Conservation (phyloP, 2,329 filamentous ascomycete genomes). For the Periconia sp. region DNA sequence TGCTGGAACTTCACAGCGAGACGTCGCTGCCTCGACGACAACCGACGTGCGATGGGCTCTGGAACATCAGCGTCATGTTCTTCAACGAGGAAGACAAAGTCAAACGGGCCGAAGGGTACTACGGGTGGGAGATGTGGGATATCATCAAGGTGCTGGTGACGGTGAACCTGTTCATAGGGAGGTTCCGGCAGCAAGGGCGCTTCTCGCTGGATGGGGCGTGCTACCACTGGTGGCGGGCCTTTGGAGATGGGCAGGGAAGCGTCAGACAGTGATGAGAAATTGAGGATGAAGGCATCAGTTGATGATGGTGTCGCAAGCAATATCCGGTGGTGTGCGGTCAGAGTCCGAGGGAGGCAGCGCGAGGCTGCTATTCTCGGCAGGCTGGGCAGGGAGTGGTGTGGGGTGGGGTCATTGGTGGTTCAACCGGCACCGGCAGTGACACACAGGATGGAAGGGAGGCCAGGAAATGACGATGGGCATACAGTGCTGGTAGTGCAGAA, state of each 20-base stretch:
- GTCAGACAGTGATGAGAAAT: neutral
- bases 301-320: neutral
- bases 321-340: neutral
- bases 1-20: constrained; percentile 26
- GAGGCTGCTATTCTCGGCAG: neutral
- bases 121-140: constrained; percentile 21
- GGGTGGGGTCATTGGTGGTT: neutral
- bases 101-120: constrained; percentile 18
- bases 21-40: constrained; percentile 15
- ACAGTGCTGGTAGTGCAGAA: no score
- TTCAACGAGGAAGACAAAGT: constrained; percentile 5
- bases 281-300: neutral
- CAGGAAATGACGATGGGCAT: no score
- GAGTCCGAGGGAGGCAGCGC: neutral
- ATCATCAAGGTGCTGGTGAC: constrained; percentile 26
- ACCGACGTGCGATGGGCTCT: constrained; percentile 18
- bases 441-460: no score
- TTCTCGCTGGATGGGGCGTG: constrained; percentile 24
- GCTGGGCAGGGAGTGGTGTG: neutral
- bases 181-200: constrained; percentile 28
- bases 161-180: constrained; percentile 32
- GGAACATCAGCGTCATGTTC: constrained; percentile 20
- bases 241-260: constrained; percentile 5
- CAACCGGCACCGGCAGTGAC: no score
- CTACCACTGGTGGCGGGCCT: constrained; percentile 23